Percentiles rank a stretch among this genome's conserved stretches.
Conservation (phyloP, 768 basidiomycete species). For the Panaeolus papilionaceus region DNA sequence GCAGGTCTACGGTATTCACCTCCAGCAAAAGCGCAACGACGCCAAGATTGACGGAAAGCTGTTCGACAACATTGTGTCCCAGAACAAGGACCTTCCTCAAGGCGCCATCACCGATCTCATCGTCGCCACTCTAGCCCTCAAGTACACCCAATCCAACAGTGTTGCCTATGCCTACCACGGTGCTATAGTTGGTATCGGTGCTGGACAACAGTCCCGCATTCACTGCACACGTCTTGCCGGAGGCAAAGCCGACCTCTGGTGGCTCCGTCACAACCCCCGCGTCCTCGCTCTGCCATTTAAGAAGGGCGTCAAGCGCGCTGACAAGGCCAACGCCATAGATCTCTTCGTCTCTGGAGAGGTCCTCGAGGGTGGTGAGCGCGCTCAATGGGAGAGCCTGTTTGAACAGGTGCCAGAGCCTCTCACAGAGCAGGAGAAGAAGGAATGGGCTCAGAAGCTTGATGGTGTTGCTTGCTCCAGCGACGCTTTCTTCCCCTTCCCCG, state of each 20-base stretch:
- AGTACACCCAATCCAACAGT: conserved; percentile 99
- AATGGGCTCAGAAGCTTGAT: conserved; percentile 76
- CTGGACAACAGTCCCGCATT: conserved; percentile 98
- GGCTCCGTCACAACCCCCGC: conserved; percentile 96
- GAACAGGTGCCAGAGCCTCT: conserved; percentile 72
- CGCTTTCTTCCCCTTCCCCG: conserved; percentile 99
- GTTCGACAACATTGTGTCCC: conserved; percentile 88
- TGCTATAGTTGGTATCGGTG: conserved; percentile 93
- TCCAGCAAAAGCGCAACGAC: conserved; percentile 93
- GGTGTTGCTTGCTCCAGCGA: conserved; percentile 95
- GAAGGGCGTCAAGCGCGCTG: conserved; percentile 95
- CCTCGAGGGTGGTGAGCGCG: conserved; percentile 87
- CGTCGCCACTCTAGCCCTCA: conserved; percentile 94
- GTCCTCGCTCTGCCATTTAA: conserved; percentile 95
- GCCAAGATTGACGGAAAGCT: conserved; percentile 81
- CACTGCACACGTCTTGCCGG: conserved; percentile 99
- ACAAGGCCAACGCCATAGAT: conserved; percentile 98
- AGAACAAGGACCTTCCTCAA: conserved; percentile 85
- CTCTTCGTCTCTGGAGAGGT: conserved; percentile 91
- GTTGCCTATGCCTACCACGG: conserved; percentile 95
- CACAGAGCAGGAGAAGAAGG: conserved; percentile 70
- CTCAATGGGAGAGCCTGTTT: conserved; percentile 91
- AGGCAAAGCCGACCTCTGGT: conserved; percentile 98
- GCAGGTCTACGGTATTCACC: conserved; percentile 90
- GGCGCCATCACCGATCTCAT: conserved; percentile 89